phyloP scores from a whole-genome alignment of 768 basidiomycete genomes.

The Boletus barrowsii region DNA sequence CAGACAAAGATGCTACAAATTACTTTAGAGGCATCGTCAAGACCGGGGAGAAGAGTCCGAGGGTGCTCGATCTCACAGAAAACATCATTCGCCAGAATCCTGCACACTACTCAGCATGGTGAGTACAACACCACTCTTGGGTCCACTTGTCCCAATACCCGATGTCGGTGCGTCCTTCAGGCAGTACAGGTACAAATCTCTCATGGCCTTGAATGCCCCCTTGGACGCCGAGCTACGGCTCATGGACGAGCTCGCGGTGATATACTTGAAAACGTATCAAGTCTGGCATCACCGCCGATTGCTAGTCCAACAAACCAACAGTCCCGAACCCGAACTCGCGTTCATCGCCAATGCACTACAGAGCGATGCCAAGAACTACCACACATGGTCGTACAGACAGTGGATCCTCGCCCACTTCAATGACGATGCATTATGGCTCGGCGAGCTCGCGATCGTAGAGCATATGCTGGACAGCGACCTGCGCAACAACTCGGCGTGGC shows the following conservation, averaged over 20 bases:
- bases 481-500: constrained; percentile 97
- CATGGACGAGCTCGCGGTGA: constrained; percentile 84
- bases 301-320: constrained; percentile 54
- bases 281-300: constrained; percentile 94
- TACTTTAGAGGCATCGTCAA: constrained; percentile 87
- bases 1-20: constrained; percentile 91
- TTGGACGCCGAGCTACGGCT: constrained; percentile 76
- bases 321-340: constrained; percentile 64
- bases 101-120: constrained; percentile 98
- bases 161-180: constrained; percentile 37
- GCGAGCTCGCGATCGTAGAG: constrained; percentile 76
- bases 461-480: constrained; percentile 69
- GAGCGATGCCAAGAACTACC: constrained; percentile 93
- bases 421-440: constrained; percentile 63
- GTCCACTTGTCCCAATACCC: neutral
- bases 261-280: constrained; percentile 92
- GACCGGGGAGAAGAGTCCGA: constrained; percentile 69
- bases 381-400: constrained; percentile 98
- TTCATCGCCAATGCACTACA: constrained; percentile 75
- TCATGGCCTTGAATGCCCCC: constrained; percentile 62
- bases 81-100: constrained; percentile 88
- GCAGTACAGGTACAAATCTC: constrained; percentile 93
- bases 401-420: constrained; percentile 89
- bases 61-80: constrained; percentile 87
- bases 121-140: constrained; percentile 21